Percentiles rank a stretch among this genome's conserved stretches.
These are phyloP conservation scores for Hortaea werneckii DNA, from an alignment of 2,329 filamentous ascomycete genomes.

Conservation along the genomic window DNA sequence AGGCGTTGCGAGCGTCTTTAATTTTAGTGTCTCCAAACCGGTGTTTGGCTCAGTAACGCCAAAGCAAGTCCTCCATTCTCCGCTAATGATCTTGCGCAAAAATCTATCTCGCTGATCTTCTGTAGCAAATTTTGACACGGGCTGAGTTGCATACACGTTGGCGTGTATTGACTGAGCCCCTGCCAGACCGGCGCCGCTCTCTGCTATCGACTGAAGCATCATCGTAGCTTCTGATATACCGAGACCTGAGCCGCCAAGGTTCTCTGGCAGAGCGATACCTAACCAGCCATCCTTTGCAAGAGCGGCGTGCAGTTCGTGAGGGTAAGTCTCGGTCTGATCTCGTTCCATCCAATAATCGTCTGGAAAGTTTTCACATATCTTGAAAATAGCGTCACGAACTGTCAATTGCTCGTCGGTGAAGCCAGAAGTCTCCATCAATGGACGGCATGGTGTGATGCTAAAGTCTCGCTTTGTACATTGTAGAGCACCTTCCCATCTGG, in stretches of 20 bases:
- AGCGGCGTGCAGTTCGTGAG: slow-evolving; percentile 64
- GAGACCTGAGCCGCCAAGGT: slow-evolving; percentile 62
- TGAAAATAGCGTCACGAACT: slow-evolving; percentile 59
- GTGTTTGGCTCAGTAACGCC: slow-evolving; percentile 78
- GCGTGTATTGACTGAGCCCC: slow-evolving; percentile 50
- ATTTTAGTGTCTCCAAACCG: slow-evolving; percentile 64
- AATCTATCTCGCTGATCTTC: slow-evolving; percentile 52
- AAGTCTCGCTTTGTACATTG: slow-evolving; percentile 12
- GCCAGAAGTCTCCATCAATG: slow-evolving; percentile 57
- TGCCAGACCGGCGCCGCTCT: slow-evolving; percentile 66
- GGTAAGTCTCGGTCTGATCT: slow-evolving; percentile 61
- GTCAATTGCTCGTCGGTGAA: slow-evolving; percentile 65
- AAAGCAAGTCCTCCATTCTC: slow-evolving; percentile 64
- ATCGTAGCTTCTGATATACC: slow-evolving; percentile 74
- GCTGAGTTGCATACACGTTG: slow-evolving; percentile 66
- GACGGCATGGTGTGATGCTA: slow-evolving; percentile 19
- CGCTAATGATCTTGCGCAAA: slow-evolving; percentile 61
- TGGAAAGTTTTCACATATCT: slow-evolving; percentile 60
- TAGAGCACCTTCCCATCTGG: too few relatives aligned
- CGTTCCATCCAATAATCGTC: slow-evolving; percentile 68
- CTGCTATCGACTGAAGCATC: slow-evolving; percentile 64
- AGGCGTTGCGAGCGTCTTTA: slow-evolving; percentile 55
- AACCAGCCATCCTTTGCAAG: slow-evolving; percentile 70
- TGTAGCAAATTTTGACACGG: slow-evolving; percentile 62
- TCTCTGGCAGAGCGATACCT: slow-evolving; percentile 67